Conservation (phyloP, 1,284 basidiomycete genomes). For the Trametes hirsuta region DNA sequence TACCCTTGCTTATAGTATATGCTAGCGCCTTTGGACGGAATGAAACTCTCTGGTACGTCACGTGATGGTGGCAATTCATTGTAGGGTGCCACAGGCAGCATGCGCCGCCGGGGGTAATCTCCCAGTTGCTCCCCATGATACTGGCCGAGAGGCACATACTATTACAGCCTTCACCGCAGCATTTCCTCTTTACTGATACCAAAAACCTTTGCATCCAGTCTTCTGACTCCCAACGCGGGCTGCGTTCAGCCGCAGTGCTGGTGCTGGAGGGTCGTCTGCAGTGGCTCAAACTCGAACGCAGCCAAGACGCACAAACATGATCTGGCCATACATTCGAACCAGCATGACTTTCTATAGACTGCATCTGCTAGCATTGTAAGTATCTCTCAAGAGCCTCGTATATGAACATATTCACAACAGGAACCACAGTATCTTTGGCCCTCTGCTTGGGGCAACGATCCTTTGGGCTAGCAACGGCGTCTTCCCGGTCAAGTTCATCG, state of each 20-base stretch:
- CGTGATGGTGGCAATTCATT: background rate
- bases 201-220: background rate
- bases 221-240: background rate
- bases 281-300: too few relatives aligned
- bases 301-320: background rate
- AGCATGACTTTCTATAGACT: slow-evolving; percentile 67
- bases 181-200: too few relatives aligned
- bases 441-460: slow-evolving; percentile 68
- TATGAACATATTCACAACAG: background rate
- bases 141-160: background rate
- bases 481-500: slow-evolving; percentile 65
- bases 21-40: background rate
- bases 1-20: too few relatives aligned
- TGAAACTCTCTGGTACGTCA: background rate
- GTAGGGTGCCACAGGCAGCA: background rate
- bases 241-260: background rate
- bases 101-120: background rate
- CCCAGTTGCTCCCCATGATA: background rate
- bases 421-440: slow-evolving; percentile 60
- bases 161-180: background rate
- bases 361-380: slow-evolving; percentile 56
- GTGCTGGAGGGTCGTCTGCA: too few relatives aligned
- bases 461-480: slow-evolving; percentile 71
- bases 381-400: background rate
- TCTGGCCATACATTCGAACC: background rate